These are phyloP conservation scores for Trichoderma parareesei DNA, from an alignment of 495 filamentous ascomycete genomes.

Conservation along the genomic window DNA sequence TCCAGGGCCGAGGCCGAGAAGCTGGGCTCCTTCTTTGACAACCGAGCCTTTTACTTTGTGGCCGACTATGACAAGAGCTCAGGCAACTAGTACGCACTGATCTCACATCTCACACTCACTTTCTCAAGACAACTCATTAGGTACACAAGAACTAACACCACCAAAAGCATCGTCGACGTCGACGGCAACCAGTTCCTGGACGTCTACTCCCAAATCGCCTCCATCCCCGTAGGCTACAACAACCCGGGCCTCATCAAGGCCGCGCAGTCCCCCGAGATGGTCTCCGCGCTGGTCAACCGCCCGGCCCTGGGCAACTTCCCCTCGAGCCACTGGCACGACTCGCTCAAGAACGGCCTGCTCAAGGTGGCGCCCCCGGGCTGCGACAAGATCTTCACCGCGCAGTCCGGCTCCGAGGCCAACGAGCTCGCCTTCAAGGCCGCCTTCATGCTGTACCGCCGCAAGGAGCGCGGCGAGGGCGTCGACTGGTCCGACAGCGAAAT, in stretches of 20 bases:
- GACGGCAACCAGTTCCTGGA: conserved; percentile 77
- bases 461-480: conserved; percentile 73
- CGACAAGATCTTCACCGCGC: conserved; percentile 93
- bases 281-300: conserved; percentile 77
- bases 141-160: background rate
- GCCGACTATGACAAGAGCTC: conserved; percentile 69
- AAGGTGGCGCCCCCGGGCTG: conserved; percentile 83
- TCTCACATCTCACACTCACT: background rate
- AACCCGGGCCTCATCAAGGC: conserved; percentile 71
- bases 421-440: conserved; percentile 98
- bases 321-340: conserved; percentile 74
- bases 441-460: conserved; percentile 91
- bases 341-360: conserved; percentile 78
- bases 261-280: conserved; percentile 70
- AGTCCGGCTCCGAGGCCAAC: conserved; percentile 94
- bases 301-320: conserved; percentile 96
- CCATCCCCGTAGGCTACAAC: conserved; percentile 95
- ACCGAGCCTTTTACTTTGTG: conserved; percentile 87
- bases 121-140: background rate
- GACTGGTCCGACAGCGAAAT: conserved; percentile 84
- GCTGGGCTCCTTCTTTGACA: conserved; percentile 84
- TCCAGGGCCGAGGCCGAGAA: conserved; percentile 53
- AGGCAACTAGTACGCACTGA: conserved; percentile 45
- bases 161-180: conserved; percentile 59
- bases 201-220: conserved; percentile 92